A percentile compares a stretch with the other conserved stretches of the same genome.
Evolutionary conservation across 805 yeast genomes (phyloP).

Genomic region (Nakazawaea laoshanensis): DNA sequence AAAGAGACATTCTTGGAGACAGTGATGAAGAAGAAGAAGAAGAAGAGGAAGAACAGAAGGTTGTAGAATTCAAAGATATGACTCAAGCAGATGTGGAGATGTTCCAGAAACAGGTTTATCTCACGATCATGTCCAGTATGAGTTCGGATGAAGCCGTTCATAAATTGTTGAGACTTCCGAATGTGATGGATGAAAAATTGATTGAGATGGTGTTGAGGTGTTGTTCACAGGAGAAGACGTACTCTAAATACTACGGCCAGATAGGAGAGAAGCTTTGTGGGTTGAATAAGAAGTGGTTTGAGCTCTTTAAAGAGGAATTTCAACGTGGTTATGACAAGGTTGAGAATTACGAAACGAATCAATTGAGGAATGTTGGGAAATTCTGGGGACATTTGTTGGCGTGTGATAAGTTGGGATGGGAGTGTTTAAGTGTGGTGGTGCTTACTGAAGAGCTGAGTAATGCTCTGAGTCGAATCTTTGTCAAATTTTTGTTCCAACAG

Average conservation of each 20-base stretch:
- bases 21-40: constrained; percentile 16
- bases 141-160: constrained; percentile 91
- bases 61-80: constrained; percentile 44
- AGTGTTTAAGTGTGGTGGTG: constrained; percentile 41
- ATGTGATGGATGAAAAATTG: constrained; percentile 37
- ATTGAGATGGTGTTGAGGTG: constrained; percentile 71
- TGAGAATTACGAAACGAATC: constrained; percentile 63
- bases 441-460: constrained; percentile 68
- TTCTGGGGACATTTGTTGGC: constrained; percentile 83
- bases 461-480: constrained; percentile 72
- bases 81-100: constrained; percentile 57
- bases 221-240: constrained; percentile 79
- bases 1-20: constrained; percentile 37
- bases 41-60: constrained; percentile 14
- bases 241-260: constrained; percentile 77
- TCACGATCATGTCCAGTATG: constrained; percentile 83
- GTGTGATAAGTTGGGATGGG: constrained; percentile 60
- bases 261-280: constrained; percentile 59
- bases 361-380: constrained; percentile 70
- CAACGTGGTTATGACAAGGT: constrained; percentile 43
- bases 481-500: constrained; percentile 76
- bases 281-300: constrained; percentile 47
- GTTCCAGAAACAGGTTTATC: constrained; percentile 68
- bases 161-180: constrained; percentile 50
- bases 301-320: constrained; percentile 45